Evolutionary conservation across 2,329 filamentous ascomycete genomes (phyloP).

Genomic region (Exophiala bonariae): DNA sequence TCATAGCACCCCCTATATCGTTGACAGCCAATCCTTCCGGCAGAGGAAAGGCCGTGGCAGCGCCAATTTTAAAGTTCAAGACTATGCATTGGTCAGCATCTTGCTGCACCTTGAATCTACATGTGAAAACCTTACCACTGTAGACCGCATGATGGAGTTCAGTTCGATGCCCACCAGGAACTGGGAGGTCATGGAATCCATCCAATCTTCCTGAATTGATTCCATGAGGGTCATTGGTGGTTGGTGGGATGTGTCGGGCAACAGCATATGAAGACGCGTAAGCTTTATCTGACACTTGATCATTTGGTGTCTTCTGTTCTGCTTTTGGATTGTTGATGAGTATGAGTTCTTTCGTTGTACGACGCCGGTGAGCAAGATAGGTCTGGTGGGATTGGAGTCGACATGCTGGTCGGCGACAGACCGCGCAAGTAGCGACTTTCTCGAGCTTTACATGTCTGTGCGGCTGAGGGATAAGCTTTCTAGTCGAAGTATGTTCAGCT

Average conservation of each 20-base stretch:
- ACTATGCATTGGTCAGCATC: constrained; percentile 2
- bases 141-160: constrained; percentile 14
- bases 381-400: constrained; percentile 9
- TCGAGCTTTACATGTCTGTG: background rate
- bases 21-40: constrained; percentile 10
- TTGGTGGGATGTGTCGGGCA: constrained; percentile 3
- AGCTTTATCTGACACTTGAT: background rate
- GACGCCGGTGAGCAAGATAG: constrained; percentile 3
- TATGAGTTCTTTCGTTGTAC: background rate
- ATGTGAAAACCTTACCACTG: constrained; percentile 5
- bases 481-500: background rate
- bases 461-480: background rate
- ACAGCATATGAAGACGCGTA: constrained; percentile 10
- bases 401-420: constrained; percentile 7
- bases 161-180: constrained; percentile 6
- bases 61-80: constrained; percentile 12
- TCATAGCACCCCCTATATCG: constrained; percentile 13
- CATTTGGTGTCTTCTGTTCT: background rate
- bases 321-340: background rate
- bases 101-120: background rate
- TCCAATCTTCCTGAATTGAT: constrained; percentile 8
- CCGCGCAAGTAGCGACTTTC: constrained; percentile 1
- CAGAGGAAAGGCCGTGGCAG: constrained; percentile 12
- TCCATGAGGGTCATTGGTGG: background rate
- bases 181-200: constrained; percentile 12